Evolutionary conservation across 2,329 filamentous ascomycete genomes (phyloP).

Genomic region (Thelonectria blattea): DNA sequence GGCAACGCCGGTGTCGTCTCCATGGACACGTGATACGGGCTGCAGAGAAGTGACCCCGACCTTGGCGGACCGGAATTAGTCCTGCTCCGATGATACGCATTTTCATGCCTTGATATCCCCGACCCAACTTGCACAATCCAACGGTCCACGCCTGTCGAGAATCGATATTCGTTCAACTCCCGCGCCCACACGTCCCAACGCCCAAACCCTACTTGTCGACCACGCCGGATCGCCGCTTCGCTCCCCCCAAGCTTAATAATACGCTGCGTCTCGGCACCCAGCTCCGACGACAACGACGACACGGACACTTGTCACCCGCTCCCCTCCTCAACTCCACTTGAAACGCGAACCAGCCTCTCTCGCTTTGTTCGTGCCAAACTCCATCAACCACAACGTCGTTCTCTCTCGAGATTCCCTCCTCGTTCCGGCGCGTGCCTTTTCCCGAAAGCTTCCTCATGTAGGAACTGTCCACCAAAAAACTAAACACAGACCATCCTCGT

Average conservation of each 20-base stretch:
- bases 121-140: conserved; percentile 39
- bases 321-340: conserved; percentile 28
- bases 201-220: conserved; percentile 25
- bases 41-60: conserved; percentile 14
- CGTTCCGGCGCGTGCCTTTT: conserved; percentile 25
- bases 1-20: conserved; percentile 18
- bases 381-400: conserved; percentile 31
- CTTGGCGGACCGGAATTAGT: conserved; percentile 40
- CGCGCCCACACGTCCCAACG: conserved; percentile 30
- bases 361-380: conserved; percentile 28
- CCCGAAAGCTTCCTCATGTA: conserved; percentile 43
- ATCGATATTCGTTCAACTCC: conserved; percentile 38
- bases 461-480: conserved; percentile 36
- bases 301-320: conserved; percentile 36
- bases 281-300: conserved; percentile 29
- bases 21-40: conserved; percentile 38
- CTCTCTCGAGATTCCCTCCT: conserved; percentile 24
- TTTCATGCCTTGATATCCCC: conserved; percentile 43
- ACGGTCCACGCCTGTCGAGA: conserved; percentile 38
- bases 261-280: conserved; percentile 34
- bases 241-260: conserved; percentile 33
- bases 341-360: conserved; percentile 31
- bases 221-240: conserved; percentile 33
- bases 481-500: conserved; percentile 35
- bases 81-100: conserved; percentile 38